Conservation (phyloP, 1,139 yeast genomes). For the Yamadazyma oceani region DNA sequence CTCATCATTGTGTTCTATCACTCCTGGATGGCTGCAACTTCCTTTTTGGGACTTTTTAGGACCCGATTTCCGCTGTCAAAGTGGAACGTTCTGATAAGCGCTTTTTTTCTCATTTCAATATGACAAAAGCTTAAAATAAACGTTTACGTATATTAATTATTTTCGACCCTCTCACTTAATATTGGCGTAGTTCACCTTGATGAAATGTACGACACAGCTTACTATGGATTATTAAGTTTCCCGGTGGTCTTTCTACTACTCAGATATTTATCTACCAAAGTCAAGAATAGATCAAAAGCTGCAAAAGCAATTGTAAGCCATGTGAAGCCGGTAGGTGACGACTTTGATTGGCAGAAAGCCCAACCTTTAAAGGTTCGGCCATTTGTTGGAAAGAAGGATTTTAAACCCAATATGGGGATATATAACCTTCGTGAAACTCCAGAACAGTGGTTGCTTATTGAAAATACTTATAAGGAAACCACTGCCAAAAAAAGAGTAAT, state of each 20-base stretch:
- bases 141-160: neutral
- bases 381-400: conserved; percentile 33
- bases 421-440: conserved; percentile 30
- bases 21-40: too few species aligned
- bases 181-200: too few species aligned
- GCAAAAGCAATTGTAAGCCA: conserved; percentile 4
- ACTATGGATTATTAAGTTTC: too few species aligned
- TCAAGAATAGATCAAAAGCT: neutral
- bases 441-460: conserved; percentile 40
- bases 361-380: conserved; percentile 60
- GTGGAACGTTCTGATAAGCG: neutral
- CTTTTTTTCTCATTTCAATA: neutral
- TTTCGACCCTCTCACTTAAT: neutral
- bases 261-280: neutral
- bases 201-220: too few species aligned
- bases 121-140: neutral
- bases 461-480: conserved; percentile 31
- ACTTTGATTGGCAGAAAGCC: conserved; percentile 48
- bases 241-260: too few species aligned
- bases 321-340: conserved; percentile 19
- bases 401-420: conserved; percentile 41
- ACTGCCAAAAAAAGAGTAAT: conserved; percentile 23
- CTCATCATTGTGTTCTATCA: too few species aligned
- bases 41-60: neutral
- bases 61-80: neutral